Conservation (phyloP, 306 rosid species). For the Oemleria cerasiformis region DNA sequence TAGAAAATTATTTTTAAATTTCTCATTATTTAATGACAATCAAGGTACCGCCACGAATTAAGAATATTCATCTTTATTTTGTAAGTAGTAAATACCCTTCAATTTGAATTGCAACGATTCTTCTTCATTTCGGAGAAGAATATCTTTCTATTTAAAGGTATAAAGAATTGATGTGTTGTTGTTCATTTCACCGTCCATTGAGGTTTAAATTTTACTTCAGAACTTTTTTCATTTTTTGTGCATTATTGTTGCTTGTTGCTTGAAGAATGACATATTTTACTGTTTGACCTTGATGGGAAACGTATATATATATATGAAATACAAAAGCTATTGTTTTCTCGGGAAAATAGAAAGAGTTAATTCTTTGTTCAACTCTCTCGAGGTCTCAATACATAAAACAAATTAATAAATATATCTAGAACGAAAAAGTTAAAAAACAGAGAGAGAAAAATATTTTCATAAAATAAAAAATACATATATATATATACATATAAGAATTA, state of each 20-base stretch:
- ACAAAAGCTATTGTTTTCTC: neutral
- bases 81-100: too few species aligned
- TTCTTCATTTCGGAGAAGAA: too few species aligned
- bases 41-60: neutral
- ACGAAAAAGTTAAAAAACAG: fast-evolving
- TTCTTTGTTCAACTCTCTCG: neutral
- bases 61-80: too few species aligned
- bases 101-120: neutral
- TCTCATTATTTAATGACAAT: neutral
- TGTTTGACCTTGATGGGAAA: neutral
- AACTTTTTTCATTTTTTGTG: neutral
- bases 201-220: too few species aligned
- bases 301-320: neutral
- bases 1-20: neutral
- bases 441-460: neutral
- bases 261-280: neutral
- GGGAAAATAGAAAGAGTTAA: neutral
- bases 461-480: neutral
- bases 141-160: neutral
- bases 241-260: neutral
- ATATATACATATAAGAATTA: too few species aligned
- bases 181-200: too few species aligned
- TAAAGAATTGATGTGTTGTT: too few species aligned
- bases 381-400: neutral
- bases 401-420: neutral